Evolutionary conservation across 2,329 filamentous ascomycete genomes (phyloP).

Genomic region (Dendryphion nanum): DNA sequence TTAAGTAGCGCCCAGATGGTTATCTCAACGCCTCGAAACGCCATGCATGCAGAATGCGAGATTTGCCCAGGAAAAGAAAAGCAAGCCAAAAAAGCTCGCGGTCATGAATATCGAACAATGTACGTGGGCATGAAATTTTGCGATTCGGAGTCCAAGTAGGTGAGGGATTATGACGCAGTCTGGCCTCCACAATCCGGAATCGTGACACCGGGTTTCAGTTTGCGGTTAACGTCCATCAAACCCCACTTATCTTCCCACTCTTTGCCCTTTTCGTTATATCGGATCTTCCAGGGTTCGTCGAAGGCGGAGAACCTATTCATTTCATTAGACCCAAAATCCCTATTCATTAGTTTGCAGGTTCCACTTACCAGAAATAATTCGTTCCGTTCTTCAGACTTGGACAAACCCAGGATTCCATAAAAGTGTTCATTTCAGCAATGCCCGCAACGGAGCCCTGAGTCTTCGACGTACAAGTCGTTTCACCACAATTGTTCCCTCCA

Average conservation of each 20-base stretch:
- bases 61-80: too few relatives aligned
- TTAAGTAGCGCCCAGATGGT: too few relatives aligned
- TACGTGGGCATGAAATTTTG: too few relatives aligned
- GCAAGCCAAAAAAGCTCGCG: too few relatives aligned
- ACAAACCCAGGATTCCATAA: conserved; percentile 85
- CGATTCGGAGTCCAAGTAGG: too few relatives aligned
- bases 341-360: background rate
- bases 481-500: conserved; percentile 77
- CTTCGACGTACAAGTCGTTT: conserved; percentile 53
- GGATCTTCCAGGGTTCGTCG: conserved; percentile 91
- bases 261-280: conserved; percentile 63
- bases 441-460: conserved; percentile 72
- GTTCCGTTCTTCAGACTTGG: conserved; percentile 75
- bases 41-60: too few relatives aligned
- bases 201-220: conserved; percentile 77
- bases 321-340: conserved; percentile 5
- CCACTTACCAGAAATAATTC: conserved; percentile 81
- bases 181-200: conserved; percentile 78
- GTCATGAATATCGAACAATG: too few relatives aligned
- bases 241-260: conserved; percentile 97
- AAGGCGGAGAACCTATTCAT: conserved; percentile 87
- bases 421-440: conserved; percentile 76
- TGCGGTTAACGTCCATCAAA: conserved; percentile 79
- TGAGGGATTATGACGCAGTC: background rate
- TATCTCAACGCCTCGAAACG: too few relatives aligned